Percentiles rank a stretch among this genome's conserved stretches.
phyloP scores from a whole-genome alignment of 1,284 basidiomycete species.

The Polyporus tsugae region DNA sequence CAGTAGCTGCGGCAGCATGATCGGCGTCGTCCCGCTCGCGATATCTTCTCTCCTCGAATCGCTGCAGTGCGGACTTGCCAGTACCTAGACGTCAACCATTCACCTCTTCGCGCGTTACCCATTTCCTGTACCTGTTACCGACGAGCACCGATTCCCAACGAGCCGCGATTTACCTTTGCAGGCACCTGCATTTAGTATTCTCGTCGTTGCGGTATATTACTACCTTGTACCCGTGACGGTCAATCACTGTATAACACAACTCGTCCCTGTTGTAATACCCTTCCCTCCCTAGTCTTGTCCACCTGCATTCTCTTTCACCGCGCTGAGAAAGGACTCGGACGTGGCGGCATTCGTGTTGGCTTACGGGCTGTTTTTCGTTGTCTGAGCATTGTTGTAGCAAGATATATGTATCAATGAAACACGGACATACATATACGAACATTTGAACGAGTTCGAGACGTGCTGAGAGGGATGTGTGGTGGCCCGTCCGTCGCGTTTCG shows the following conservation, averaged over 20 bases:
- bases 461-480: too few species aligned
- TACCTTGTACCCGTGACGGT: neutral
- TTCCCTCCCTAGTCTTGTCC: neutral
- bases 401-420: constrained; percentile 2
- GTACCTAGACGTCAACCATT: constrained; percentile 6
- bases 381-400: neutral
- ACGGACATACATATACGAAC: neutral
- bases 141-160: too few species aligned
- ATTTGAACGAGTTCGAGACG: too few species aligned
- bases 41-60: constrained; percentile 9
- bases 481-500: too few species aligned
- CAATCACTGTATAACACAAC: constrained; percentile 8
- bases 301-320: neutral
- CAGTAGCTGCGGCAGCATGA: constrained; percentile 29
- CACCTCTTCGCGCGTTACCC: neutral
- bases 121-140: neutral
- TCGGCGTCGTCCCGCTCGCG: neutral
- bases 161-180: neutral
- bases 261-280: constrained; percentile 9
- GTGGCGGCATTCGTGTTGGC: neutral
- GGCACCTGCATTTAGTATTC: neutral
- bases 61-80: constrained; percentile 11
- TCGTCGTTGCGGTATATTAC: constrained; percentile 5
- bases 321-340: neutral
- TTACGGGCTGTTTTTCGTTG: neutral